Base-by-base conservation (phyloP, 495 filamentous ascomycete species). In the Cercophora scortea region DNA sequence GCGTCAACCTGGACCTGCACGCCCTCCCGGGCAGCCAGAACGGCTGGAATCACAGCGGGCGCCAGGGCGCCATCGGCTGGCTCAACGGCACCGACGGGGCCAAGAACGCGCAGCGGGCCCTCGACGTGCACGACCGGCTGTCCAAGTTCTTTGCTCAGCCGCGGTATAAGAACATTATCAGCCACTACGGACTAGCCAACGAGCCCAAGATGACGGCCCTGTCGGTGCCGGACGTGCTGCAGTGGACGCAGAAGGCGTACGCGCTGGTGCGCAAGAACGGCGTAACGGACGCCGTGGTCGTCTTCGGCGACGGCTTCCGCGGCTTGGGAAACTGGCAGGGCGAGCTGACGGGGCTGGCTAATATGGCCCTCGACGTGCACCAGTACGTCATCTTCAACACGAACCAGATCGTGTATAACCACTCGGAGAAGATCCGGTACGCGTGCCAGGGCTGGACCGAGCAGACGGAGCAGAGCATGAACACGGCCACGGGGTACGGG, bases 1-100 rank as follows among this genome's bases (percentile, higher is more conserved):
- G 94, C 2, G 84, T 99, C 39, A 99, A 97, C 54, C 83, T 99
- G 6, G 94, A 99, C 63, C 74, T 95, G 3, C 94, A 99, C 67
- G 90, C 78, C 15, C 64, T 90, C 0, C 89, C 88, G 0, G 89
- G 89, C 8, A 89, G 87, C 53, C 88, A 91, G 59, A 95, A 94
- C 62, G 89, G 89, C 1, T 93, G 88, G 87, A 93, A 93, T 61
- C 89, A 95, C 68, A 88, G 84, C 60, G 89, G 89, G 1, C 79
- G 77, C 7, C 81, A 85, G 54, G 88, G 88, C 2, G 47, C 60
- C 32, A 86, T 94, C 56, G 74, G 74, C 17, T 95, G 89, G 89
- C 61, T 94, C 16, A 88, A 86, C 56, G 89, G 89, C n/a, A 82
- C 85, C 3, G 56, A 81, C 56, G 81, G 81, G 13, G 61, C 70